phyloP scores from a whole-genome alignment of 768 basidiomycete species.

The Boletus barrowsii region DNA sequence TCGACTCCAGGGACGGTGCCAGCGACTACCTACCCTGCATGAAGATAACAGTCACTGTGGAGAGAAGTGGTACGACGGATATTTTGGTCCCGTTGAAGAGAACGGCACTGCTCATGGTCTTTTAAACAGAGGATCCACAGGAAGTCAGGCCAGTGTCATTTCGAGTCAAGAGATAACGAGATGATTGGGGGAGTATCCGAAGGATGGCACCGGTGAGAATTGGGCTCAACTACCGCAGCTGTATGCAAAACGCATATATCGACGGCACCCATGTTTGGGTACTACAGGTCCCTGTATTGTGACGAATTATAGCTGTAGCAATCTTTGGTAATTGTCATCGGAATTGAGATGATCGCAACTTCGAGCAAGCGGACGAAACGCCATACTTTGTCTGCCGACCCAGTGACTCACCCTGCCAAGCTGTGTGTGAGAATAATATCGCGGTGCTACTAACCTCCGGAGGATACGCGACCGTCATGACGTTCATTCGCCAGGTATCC shows the following conservation, averaged over 20 bases:
- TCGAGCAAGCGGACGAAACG: constrained; percentile 20
- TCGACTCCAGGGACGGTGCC: neutral
- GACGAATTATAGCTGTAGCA: constrained; percentile 15
- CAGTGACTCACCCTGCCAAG: constrained; percentile 26
- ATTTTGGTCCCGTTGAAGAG: constrained; percentile 7
- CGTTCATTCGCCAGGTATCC: neutral
- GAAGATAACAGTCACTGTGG: neutral
- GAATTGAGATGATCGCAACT: constrained; percentile 16
- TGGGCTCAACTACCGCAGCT: constrained; percentile 18
- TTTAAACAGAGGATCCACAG: constrained; percentile 28
- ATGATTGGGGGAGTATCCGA: constrained; percentile 5
- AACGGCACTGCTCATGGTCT: constrained; percentile 1
- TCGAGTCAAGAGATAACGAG: constrained; percentile 26
- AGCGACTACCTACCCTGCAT: constrained; percentile 18
- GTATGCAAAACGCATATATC: constrained; percentile 8
- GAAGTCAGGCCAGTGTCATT: constrained; percentile 19
- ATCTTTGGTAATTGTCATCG: constrained; percentile 18
- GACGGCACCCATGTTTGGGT: constrained; percentile 18
- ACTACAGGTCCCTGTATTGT: constrained; percentile 2
- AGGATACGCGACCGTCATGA: neutral
- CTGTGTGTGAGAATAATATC: constrained; percentile 29
- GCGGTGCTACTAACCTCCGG: constrained; percentile 10
- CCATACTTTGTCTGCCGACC: constrained; percentile 26
- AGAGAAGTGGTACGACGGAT: constrained; percentile 1
- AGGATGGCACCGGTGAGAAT: constrained; percentile 4